Conservation (phyloP, 192 early-diverging fungal species). For the Umbelopsis sp. region DNA sequence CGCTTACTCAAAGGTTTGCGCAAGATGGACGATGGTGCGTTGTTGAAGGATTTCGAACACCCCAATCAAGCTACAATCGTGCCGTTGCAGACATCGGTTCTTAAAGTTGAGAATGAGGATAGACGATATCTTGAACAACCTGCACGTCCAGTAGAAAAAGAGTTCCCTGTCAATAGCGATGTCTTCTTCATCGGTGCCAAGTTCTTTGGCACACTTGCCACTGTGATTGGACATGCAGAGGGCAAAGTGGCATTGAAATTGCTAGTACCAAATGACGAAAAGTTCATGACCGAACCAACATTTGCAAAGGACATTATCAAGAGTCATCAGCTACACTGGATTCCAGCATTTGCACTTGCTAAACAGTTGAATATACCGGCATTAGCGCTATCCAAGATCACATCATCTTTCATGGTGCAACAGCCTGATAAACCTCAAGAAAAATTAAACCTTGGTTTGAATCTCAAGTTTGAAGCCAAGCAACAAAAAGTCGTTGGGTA, state of each 20-base stretch:
- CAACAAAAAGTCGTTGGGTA: constrained; percentile 89
- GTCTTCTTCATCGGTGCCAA: constrained; percentile 83
- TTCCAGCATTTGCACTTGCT: constrained; percentile 65
- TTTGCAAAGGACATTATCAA: constrained; percentile 55
- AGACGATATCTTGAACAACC: constrained; percentile 75
- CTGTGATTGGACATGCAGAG: constrained; percentile 63
- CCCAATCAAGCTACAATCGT: constrained; percentile 47
- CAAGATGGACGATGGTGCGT: constrained; percentile 66
- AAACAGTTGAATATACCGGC: constrained; percentile 65
- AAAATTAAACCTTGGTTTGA: constrained; percentile 78
- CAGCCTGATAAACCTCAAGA: constrained; percentile 54
- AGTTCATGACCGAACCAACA: constrained; percentile 38
- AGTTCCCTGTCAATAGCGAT: constrained; percentile 68
- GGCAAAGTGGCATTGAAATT: constrained; percentile 48
- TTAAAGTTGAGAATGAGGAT: constrained; percentile 61
- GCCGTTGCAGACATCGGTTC: constrained; percentile 66
- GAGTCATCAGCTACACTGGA: constrained; percentile 28
- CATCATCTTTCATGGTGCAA: constrained; percentile 78
- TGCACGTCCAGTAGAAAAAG: constrained; percentile 64
- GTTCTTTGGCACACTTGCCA: constrained; percentile 74
- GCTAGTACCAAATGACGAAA: constrained; percentile 37
- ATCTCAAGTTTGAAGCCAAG: constrained; percentile 89
- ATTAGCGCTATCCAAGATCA: constrained; percentile 81
- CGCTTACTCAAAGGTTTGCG: constrained; percentile 66
- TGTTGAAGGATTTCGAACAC: constrained; percentile 72